phyloP scores from a whole-genome alignment of 805 yeast genomes.

The Yamadazyma nakazawae region DNA sequence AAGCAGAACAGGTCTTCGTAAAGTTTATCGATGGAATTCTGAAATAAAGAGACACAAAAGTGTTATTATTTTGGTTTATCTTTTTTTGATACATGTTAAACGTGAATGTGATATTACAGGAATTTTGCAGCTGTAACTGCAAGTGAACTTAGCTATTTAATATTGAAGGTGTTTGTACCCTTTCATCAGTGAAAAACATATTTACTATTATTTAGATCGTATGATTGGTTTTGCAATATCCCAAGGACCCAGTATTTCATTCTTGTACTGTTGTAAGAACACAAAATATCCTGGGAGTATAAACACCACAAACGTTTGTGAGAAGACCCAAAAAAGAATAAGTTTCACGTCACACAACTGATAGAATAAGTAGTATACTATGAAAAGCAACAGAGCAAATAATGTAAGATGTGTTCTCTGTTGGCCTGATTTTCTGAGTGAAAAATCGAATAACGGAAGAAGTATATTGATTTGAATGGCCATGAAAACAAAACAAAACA shows the following conservation, averaged over 20 bases:
- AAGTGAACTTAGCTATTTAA: no score
- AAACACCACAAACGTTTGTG: conserved; percentile 48
- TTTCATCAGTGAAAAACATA: not conserved
- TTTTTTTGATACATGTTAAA: no score
- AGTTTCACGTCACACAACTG: conserved; percentile 21
- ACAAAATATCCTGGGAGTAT: conserved; percentile 70
- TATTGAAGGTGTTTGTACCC: not conserved
- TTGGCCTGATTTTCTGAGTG: conserved; percentile 41
- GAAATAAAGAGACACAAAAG: no score
- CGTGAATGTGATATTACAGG: no score
- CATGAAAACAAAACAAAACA: conserved; percentile 77
- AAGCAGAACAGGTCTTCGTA: no score
- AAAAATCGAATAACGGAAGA: conserved; percentile 65
- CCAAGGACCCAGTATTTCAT: conserved; percentile 91
- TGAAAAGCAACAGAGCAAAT: conserved; percentile 20
- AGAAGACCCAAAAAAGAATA: conserved; percentile 48
- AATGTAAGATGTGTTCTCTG: conserved; percentile 23
- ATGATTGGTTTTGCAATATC: conserved; percentile 71
- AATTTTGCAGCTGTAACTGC: no score
- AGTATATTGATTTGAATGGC: conserved; percentile 69
- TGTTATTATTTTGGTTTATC: no score
- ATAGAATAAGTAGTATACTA: conserved; percentile 25
- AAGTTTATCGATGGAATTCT: no score
- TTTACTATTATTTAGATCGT: not conserved
- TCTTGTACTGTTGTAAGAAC: conserved; percentile 71